phyloP scores from a whole-genome alignment of 2,329 filamentous ascomycete genomes.

The Nothopassalora personata region DNA sequence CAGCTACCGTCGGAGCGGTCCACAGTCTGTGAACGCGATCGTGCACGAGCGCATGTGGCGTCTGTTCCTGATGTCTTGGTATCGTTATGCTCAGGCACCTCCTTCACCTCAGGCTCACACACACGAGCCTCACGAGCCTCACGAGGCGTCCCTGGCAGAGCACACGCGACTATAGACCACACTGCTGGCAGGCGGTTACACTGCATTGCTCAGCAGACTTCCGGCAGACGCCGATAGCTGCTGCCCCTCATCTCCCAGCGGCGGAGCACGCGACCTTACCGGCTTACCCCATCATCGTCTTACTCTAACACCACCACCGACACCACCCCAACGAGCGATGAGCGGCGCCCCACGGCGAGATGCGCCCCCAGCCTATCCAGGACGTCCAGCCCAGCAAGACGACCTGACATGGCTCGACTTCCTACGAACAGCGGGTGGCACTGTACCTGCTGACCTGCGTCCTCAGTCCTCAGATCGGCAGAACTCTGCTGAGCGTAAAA shows the following conservation, averaged over 20 bases:
- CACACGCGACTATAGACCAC: not conserved
- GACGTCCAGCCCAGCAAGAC: constrained; percentile 7
- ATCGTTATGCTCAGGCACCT: not conserved
- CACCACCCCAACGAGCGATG: not conserved
- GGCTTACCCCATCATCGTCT: not conserved
- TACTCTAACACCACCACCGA: not conserved
- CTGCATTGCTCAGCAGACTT: not conserved
- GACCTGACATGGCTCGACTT: constrained; percentile 25
- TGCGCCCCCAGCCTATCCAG: constrained; percentile 1
- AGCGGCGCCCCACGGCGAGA: not conserved
- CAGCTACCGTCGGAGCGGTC: not conserved
- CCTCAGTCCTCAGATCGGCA: constrained; percentile 5
- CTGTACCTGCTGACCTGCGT: constrained; percentile 7
- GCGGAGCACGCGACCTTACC: not conserved
- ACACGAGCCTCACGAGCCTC: no score
- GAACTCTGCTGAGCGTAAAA: constrained; percentile 27
- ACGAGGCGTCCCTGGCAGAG: not conserved
- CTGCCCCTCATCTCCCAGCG: not conserved
- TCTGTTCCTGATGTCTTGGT: not conserved
- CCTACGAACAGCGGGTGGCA: constrained; percentile 22
- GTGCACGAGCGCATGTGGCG: not conserved
- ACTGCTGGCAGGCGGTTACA: not conserved
- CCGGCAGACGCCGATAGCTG: not conserved
- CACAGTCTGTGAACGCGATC: not conserved
- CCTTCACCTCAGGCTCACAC: not conserved